These are phyloP conservation scores for Daedaleopsis sinensis DNA, from an alignment of 768 basidiomycete species.

Conservation along the genomic window DNA sequence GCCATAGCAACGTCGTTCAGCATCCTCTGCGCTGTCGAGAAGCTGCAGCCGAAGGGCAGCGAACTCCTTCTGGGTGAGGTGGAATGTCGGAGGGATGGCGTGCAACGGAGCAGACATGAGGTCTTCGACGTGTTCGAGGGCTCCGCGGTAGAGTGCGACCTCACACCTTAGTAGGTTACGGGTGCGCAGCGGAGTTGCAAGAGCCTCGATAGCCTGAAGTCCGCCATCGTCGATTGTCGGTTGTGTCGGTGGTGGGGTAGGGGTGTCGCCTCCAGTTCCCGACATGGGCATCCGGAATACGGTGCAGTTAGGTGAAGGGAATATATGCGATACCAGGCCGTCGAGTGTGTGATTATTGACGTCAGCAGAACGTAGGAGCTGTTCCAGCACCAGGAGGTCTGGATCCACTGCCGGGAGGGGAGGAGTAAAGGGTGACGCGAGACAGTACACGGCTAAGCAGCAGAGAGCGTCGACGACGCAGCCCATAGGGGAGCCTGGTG, in stretches of 20 bases:
- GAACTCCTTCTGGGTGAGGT: conserved; percentile 30
- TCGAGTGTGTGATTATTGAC: conserved; percentile 18
- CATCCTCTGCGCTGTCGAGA: conserved; percentile 51
- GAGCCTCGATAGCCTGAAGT: conserved; percentile 29
- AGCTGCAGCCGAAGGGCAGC: conserved; percentile 40
- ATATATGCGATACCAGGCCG: conserved; percentile 15
- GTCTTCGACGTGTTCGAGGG: conserved; percentile 48
- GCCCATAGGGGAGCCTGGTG: conserved; percentile 1
- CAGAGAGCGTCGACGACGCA: conserved; percentile 15
- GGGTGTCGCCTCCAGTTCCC: conserved; percentile 2
- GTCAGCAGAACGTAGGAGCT: conserved; percentile 5
- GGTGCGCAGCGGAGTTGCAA: conserved; percentile 35
- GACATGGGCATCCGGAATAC: conserved; percentile 13
- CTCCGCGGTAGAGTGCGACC: conserved; percentile 55
- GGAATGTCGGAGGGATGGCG: conserved; percentile 13
- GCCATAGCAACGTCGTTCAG: conserved; percentile 52
- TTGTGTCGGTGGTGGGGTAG: conserved; percentile 12
- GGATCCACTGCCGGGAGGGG: not conserved
- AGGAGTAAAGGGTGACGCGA: conserved; percentile 7
- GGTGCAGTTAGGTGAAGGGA: conserved; percentile 11
- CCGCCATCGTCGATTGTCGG: not conserved
- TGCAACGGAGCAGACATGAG: conserved; percentile 24
- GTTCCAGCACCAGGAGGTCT: conserved; percentile 1
- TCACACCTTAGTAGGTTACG: conserved; percentile 45
- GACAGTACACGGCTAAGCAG: conserved; percentile 18